Conservation (phyloP, 2,329 filamentous ascomycete genomes). For the Berkeleyomyces basicola region DNA sequence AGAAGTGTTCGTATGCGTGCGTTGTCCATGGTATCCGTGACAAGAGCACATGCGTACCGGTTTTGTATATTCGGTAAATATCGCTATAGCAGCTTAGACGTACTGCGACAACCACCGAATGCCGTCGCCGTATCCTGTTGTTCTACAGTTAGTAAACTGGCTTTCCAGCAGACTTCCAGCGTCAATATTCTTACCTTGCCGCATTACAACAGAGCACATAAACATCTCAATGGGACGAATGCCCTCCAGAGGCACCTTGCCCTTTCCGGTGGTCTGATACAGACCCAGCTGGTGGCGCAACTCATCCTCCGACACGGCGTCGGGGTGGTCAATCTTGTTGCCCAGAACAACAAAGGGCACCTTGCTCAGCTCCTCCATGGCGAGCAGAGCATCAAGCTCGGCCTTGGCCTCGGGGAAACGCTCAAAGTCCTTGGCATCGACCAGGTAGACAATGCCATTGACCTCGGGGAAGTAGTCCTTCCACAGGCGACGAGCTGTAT, state of each 20-base stretch:
- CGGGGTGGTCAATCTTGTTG: slow-evolving; percentile 98
- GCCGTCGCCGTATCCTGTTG: slow-evolving; percentile 62
- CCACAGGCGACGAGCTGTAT: slow-evolving; percentile 72
- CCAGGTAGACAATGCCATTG: slow-evolving; percentile 90
- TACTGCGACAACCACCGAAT: slow-evolving; percentile 90
- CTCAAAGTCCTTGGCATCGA: slow-evolving; percentile 95
- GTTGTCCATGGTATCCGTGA: background rate
- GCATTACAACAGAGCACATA: slow-evolving; percentile 98
- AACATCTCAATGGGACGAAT: slow-evolving; percentile 94
- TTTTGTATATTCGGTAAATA: background rate
- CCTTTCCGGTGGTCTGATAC: slow-evolving; percentile 93
- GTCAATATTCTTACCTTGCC: slow-evolving; percentile 49
- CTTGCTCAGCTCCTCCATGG: slow-evolving; percentile 93
- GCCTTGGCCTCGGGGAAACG: slow-evolving; percentile 88
- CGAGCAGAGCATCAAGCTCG: slow-evolving; percentile 85
- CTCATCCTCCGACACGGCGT: slow-evolving; percentile 90
- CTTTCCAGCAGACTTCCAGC: background rate
- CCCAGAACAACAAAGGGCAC: slow-evolving; percentile 92
- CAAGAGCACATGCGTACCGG: background rate
- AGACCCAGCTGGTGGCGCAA: slow-evolving; percentile 80
- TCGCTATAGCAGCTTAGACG: slow-evolving; percentile 40
- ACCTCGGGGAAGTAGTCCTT: slow-evolving; percentile 96
- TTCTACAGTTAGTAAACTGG: slow-evolving; percentile 14
- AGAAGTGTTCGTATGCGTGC: background rate
- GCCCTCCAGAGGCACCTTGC: slow-evolving; percentile 80